These are phyloP conservation scores for Albizia julibrissin DNA, from an alignment of 306 rosid species.

Conservation along the genomic window DNA sequence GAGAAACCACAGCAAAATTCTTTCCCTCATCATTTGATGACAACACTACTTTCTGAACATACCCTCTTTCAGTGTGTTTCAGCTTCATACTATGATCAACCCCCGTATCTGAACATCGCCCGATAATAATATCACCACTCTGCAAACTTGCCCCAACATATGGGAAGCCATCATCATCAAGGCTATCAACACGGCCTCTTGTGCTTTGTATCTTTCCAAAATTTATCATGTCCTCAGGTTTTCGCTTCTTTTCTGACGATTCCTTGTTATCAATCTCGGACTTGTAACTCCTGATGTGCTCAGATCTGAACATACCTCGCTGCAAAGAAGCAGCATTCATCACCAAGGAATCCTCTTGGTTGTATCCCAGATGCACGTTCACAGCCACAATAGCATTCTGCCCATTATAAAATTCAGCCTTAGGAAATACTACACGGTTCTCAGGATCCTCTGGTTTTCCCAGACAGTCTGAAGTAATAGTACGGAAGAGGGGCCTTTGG, in stretches of 20 bases:
- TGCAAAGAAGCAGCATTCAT: constrained; percentile 95
- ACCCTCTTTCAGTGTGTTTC: constrained; percentile 92
- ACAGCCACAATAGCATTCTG: constrained; percentile 97
- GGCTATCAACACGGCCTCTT: constrained; percentile 88
- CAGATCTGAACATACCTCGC: constrained; percentile 97
- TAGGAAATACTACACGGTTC: constrained; percentile 47
- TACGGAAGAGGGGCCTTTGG: constrained; percentile 81
- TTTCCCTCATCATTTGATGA: constrained; percentile 96
- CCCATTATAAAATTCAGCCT: constrained; percentile 83
- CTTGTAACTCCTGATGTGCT: constrained; percentile 87
- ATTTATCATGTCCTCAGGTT: constrained; percentile 71
- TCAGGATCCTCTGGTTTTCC: constrained; percentile 59
- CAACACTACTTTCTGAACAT: constrained; percentile 89
- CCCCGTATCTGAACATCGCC: constrained; percentile 88
- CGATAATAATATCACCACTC: constrained; percentile 87
- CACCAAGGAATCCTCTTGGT: constrained; percentile 96
- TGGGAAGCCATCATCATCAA: constrained; percentile 95
- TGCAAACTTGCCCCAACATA: constrained; percentile 84
- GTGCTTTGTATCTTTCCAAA: constrained; percentile 89
- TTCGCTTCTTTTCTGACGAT: constrained; percentile 70
- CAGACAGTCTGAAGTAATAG: constrained; percentile 83
- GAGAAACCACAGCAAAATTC: constrained; percentile 85
- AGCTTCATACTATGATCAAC: constrained; percentile 85
- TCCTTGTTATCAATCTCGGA: constrained; percentile 85
- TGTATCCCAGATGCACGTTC: constrained; percentile 91